Evolutionary conservation across 331 rosid genomes (phyloP), one percentile per base, ranked within the genome.

Genomic region (Cydonia oblonga): DNA sequence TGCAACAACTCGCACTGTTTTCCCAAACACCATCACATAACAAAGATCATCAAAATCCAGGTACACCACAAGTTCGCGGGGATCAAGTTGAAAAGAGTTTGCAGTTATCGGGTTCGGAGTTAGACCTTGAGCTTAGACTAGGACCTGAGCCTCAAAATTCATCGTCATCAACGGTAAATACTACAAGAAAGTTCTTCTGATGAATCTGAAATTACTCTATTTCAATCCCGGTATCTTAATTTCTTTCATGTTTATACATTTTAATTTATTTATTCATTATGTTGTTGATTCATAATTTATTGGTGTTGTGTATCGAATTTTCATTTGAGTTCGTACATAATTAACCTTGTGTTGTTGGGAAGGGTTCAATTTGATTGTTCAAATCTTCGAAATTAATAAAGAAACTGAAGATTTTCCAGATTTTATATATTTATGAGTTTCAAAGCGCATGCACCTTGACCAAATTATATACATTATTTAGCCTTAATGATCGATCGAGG

Each of bases 51-150:
- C 80, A 53, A 60, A 75, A 52, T 23, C 78, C 22, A 25, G 23
- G 52, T 60, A 10, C 73, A 80, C 64, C 75, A 16, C 73, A 25
- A 72, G 20, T 53, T 79, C 78, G 38, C 9, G 32, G 33, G 71
- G 65, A 51, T 51, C 56, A 18, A 51, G 3, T 3, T 51, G 56
- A 51, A 38, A 52, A 40, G 71, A 44, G 38, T 74, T 72, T 78
- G 53, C 32, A 70, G 57, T 77, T 66, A 4, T 65, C 79, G 2
- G 73, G 4, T 42, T 57, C 71, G 12, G 80, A 79, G 72, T 62
- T 90, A 72, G 96, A 90, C 87, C 96, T 90, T 71, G 96, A 86
- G 84, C 83, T 90, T 14, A 84, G 96, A 76, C 70, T 90, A 56
- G 96, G 96, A 82, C 82, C 79, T 35, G 85, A 85, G 59, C 92